Percentiles rank a stretch among this genome's conserved stretches.
Conservation (phyloP, 257 asterid species). For the Gentiana macrophylla region DNA sequence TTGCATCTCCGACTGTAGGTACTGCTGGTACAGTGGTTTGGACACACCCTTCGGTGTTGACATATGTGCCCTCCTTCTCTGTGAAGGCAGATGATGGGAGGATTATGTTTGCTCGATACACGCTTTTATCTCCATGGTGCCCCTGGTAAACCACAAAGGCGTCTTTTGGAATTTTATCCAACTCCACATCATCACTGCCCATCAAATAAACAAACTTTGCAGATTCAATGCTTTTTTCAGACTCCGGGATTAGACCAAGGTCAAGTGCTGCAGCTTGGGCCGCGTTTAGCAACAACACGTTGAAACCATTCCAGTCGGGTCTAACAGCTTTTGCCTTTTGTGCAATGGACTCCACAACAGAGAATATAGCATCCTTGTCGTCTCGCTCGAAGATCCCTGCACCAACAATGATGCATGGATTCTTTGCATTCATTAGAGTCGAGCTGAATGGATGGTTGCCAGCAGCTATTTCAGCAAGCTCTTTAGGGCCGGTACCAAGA, state of each 20-base stretch:
- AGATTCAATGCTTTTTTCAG: constrained; percentile 55
- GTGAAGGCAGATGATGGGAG: constrained; percentile 87
- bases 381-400: constrained; percentile 68
- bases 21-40: constrained; percentile 88
- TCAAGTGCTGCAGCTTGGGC: constrained; percentile 98
- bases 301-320: constrained; percentile 88
- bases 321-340: constrained; percentile 54
- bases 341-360: constrained; percentile 57
- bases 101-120: constrained; percentile 91
- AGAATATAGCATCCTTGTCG: constrained; percentile 75
- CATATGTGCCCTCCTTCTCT: constrained; percentile 91
- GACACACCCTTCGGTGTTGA: constrained; percentile 85
- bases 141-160: constrained; percentile 99
- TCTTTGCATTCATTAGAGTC: constrained; percentile 59
- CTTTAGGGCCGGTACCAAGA: constrained; percentile 75
- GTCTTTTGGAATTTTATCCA: constrained; percentile 72
- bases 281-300: constrained; percentile 66
- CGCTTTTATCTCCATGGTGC: constrained; percentile 85
- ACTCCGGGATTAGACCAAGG: constrained; percentile 89
- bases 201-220: constrained; percentile 80
- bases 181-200: constrained; percentile 87
- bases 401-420: constrained; percentile 78
- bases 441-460: constrained; percentile 75
- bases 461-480: constrained; percentile 61
- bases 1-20: constrained; percentile 92